Conservation (phyloP, 768 basidiomycete genomes). For the Suillus tomentosus region DNA sequence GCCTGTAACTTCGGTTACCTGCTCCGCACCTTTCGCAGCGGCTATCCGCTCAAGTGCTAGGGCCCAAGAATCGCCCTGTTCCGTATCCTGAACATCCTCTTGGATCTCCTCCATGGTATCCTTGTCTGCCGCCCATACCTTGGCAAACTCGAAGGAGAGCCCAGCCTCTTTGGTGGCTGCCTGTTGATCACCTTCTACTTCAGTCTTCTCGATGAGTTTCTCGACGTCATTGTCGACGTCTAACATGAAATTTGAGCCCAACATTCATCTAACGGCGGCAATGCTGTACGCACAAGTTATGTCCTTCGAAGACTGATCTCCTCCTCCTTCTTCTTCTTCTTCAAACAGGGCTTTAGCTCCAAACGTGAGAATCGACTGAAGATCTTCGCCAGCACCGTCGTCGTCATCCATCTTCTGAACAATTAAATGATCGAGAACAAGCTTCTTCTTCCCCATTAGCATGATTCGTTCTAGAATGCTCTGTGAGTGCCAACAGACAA, state of each 20-base stretch:
- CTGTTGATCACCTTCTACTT: slow-evolving; percentile 64
- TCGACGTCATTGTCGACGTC: slow-evolving; percentile 84
- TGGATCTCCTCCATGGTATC: slow-evolving; percentile 67
- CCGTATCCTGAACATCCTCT: slow-evolving; percentile 47
- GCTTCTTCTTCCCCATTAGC: slow-evolving; percentile 92
- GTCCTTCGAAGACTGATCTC: slow-evolving; percentile 56
- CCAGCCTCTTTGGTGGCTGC: slow-evolving; percentile 51
- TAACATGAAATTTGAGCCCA: slow-evolving; percentile 27
- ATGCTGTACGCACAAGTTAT: slow-evolving; percentile 58
- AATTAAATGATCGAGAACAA: slow-evolving; percentile 91
- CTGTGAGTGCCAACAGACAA: slow-evolving; percentile 2
- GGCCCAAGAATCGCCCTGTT: slow-evolving; percentile 81
- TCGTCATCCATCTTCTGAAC: slow-evolving; percentile 94
- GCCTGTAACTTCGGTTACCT: slow-evolving; percentile 60
- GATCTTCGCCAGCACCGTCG: slow-evolving; percentile 72
- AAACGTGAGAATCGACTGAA: slow-evolving; percentile 87
- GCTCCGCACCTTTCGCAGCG: slow-evolving; percentile 40
- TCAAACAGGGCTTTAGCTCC: slow-evolving; percentile 88
- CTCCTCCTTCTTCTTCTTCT: slow-evolving; percentile 54
- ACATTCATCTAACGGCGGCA: not conserved
- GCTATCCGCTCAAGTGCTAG: slow-evolving; percentile 58
- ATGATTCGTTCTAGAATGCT: slow-evolving; percentile 78
- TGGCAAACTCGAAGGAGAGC: slow-evolving; percentile 81
- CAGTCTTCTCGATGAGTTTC: slow-evolving; percentile 83
- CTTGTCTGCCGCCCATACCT: slow-evolving; percentile 87